Evolutionary conservation across 2,329 filamentous ascomycete species (phyloP).

Genomic region (Pyrenophora tritici-repentis): DNA sequence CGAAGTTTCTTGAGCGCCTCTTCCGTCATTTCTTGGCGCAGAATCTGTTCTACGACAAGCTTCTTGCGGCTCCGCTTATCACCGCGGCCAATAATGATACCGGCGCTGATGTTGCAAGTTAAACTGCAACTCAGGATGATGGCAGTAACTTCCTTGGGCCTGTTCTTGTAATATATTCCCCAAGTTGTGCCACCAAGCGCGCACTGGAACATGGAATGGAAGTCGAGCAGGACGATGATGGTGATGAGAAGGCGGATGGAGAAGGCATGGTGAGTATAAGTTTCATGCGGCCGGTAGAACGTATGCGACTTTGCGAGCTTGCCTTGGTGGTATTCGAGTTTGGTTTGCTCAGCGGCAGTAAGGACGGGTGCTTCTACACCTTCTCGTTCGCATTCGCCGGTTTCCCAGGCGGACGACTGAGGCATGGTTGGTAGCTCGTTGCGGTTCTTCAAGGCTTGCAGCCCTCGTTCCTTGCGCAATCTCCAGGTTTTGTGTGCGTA

Average conservation of each 20-base stretch:
- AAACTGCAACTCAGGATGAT: slow-evolving; percentile 80
- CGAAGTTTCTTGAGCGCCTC: slow-evolving; percentile 63
- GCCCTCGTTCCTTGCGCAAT: slow-evolving; percentile 62
- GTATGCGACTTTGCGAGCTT: slow-evolving; percentile 83
- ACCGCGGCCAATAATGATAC: slow-evolving; percentile 75
- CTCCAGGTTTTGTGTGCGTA: slow-evolving; percentile 71
- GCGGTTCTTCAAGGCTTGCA: slow-evolving; percentile 67
- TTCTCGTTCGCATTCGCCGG: slow-evolving; percentile 35
- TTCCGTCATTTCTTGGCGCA: slow-evolving; percentile 74
- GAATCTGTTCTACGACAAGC: slow-evolving; percentile 76
- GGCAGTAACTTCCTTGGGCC: slow-evolving; percentile 76
- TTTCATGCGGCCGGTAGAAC: slow-evolving; percentile 89
- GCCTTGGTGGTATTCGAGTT: slow-evolving; percentile 74
- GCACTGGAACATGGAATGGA: slow-evolving; percentile 79
- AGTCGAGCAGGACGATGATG: slow-evolving; percentile 76
- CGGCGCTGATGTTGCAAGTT: slow-evolving; percentile 75
- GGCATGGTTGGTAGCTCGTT: slow-evolving; percentile 66
- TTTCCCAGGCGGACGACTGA: slow-evolving; percentile 50
- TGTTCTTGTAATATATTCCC: slow-evolving; percentile 72
- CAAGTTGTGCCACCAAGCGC: slow-evolving; percentile 78
- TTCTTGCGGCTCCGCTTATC: slow-evolving; percentile 81
- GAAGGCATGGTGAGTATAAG: slow-evolving; percentile 80
- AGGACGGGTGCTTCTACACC: slow-evolving; percentile 63
- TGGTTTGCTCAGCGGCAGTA: slow-evolving; percentile 65
- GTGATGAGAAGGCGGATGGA: slow-evolving; percentile 74